A percentile compares a stretch with the other conserved stretches of the same genome.
Conservation (phyloP, 1,139 yeast species). For the Candida labiduridarum region DNA sequence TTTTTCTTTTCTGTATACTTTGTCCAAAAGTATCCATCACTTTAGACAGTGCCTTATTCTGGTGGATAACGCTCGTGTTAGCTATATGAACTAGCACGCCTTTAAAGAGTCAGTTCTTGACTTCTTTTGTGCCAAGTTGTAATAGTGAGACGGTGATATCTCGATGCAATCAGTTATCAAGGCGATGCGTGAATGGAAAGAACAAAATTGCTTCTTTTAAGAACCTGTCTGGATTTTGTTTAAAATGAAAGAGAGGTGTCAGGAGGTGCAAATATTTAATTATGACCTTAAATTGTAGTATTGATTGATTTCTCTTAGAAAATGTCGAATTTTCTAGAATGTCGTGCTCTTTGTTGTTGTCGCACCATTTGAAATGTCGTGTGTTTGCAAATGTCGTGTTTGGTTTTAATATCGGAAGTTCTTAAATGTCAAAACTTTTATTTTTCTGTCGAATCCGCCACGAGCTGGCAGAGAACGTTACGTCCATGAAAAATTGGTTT, state of each 20-base stretch:
- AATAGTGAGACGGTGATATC: constrained; percentile 5
- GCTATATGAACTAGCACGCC: constrained; percentile 9
- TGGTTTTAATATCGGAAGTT: no score
- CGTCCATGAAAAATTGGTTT: no score
- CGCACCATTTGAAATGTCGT: no score
- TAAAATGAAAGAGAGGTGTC: constrained; percentile 57
- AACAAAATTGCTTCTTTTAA: constrained; percentile 43
- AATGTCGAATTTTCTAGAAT: no score
- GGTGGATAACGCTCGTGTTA: constrained; percentile 17
- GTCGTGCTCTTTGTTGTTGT: no score
- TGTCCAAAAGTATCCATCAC: constrained; percentile 59
- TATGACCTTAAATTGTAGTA: background rate
- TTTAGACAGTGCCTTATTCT: constrained; percentile 51
- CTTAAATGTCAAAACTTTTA: background rate
- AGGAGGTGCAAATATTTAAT: constrained; percentile 45
- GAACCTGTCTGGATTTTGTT: constrained; percentile 53
- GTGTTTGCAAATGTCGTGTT: no score
- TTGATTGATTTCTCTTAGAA: no score
- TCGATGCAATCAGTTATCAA: constrained; percentile 26
- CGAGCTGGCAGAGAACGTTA: no score
- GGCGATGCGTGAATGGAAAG: constrained; percentile 56
- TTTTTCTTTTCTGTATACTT: constrained; percentile 32
- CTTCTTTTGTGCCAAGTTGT: constrained; percentile 11
- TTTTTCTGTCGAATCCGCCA: background rate
- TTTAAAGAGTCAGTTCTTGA: constrained; percentile 28